Evolutionary conservation across 1,284 basidiomycete genomes (phyloP), one percentile per base, ranked within the genome.

Genomic region (Melampsora americana): DNA sequence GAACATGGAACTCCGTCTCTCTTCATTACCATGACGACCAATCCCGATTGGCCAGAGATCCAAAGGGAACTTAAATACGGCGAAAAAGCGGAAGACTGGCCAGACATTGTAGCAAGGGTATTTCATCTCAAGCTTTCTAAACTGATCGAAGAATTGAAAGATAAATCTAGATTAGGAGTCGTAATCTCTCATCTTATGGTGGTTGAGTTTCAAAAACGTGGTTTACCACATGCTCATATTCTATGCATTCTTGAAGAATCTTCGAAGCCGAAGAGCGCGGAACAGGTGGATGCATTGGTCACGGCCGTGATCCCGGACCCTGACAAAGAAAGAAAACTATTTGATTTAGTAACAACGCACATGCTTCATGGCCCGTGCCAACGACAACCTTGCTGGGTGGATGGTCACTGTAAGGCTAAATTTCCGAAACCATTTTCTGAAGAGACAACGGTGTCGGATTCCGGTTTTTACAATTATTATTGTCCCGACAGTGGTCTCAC

Each of bases 21-120:
- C 65, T 85, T 85, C 77, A 78, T 84, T 69, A 85, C 83, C 0
- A 81, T 84, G 80, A 84, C 83, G 0, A 84, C 82, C 79, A 85
- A 85, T 77, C 79, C 83, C 0, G 79, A 83, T 0, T 85, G 84
- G 84, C 81, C 80, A 5, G 83, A 84, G 78, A 84, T 85, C 32
- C 53, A 39, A 5, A 1, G 5, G 32, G n/a, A 18, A 12, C 66
- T 68, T 23, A 53, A 59, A 26, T 35, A 35, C 18, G 23, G 44
- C 16, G 26, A 69, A 32, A 11, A n/a, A 20, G 26, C 67, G 2
- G 4, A 14, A 11, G 32, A 69, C 35, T 16, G 53, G 18, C 67
- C 67, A n/a, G 67, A 69, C 23, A 12, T 69, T 1, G 23, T 60
- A 1, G 6, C 50, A 1, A 6, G 67, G 11, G 53, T 60, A 7